Evolutionary conservation across 2,329 filamentous ascomycete genomes (phyloP), one percentile per base, ranked within the genome.

Genomic region (Botrytis medusae): DNA sequence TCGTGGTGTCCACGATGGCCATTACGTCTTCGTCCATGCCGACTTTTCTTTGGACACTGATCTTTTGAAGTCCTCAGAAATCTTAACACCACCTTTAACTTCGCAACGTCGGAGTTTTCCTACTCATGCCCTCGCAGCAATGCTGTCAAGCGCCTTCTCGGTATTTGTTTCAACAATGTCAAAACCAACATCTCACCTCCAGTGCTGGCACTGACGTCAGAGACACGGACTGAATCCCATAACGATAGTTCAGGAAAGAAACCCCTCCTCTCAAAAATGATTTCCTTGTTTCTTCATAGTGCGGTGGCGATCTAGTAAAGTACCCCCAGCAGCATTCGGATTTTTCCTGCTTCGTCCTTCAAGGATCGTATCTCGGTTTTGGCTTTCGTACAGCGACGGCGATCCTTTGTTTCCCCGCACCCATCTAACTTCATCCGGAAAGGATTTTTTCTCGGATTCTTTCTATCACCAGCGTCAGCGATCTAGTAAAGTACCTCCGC

Each of bases 281-380:
- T 42, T 48, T 68, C 7, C 18, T 42, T 25, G 48, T 32, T 16
- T 3, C 8, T 42, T 29, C 34, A 22, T 42, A 20, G 18, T 57
- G 48, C 48, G 48, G 64, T n/a, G 34, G 64, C 34, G 48, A 68
- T 68, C 64, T 57, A 12, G 37, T n/a, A 29, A 68, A 42, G 22
- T 68, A 40, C 32, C 25, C 64, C 34, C 34, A 57, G n/a, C 51
- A 57, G 51, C 51, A 57, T 29, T 57, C 2, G 48, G 32, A 40
- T 18, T 25, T 18, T 29, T 29, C 22, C 46, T 4, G 10, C 12
- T 51, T 51, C 48, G 48, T 51, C 48, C 48, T 48, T 12, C 10
- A 9, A n/a, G 48, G 48, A 51, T 51, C 22, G 48, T n/a, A 51
- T 51, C 48, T 51, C 22, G 7, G 3, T 22, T 46, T 48, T 4